Evolutionary conservation across 108 stramenopile genomes (phyloP), one percentile per base, ranked within the genome.

Genomic region (Epithemia pelagica): DNA sequence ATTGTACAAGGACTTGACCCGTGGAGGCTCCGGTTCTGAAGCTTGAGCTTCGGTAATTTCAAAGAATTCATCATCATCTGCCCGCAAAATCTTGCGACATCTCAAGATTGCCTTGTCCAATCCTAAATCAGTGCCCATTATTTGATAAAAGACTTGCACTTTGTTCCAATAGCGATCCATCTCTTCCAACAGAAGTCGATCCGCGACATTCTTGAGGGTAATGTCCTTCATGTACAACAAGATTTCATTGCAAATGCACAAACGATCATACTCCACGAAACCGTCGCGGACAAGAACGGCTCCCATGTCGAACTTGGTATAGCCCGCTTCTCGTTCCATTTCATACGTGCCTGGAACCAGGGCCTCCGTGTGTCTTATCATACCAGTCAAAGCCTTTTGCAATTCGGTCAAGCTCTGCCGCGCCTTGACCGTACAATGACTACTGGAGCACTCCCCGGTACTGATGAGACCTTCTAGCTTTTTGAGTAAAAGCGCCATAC

Each of bases 121-220:
- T 21, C 72, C 72, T 19, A 73, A 23, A 73, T 73, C 72, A 15
- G 37, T 46, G 10, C 27, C n/a, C 65, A 73, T 66, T 8, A 73
- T 54, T 52, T 73, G 65, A 31, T 65, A 61, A 61, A 73, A 73
- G 3, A 23, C n/a, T 28, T 57, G 27, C 19, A 71, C 28, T 31
- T 66, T 58, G 30, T 28, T 56, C 5, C 23, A 55, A 52, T 52
- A 60, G 5, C 66, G 66, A 21, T 66, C 65, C 58, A 73, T 66
- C 28, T 66, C 58, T 22, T 60, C 72, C 15, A 73, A 54, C 1
- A 62, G 18, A 5, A 59, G 66, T 55, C 52, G 32, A 31, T 73
- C 72, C 1, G 58, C 58, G 28, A 73, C 33, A 10, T 32, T 25
- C n/a, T 15, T 37, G 27, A 59, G 62, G 22, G 31, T 22, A 30